Evolutionary conservation across 176 grass and related monocot species (phyloP).

Genomic region (Carex myosuroides): DNA sequence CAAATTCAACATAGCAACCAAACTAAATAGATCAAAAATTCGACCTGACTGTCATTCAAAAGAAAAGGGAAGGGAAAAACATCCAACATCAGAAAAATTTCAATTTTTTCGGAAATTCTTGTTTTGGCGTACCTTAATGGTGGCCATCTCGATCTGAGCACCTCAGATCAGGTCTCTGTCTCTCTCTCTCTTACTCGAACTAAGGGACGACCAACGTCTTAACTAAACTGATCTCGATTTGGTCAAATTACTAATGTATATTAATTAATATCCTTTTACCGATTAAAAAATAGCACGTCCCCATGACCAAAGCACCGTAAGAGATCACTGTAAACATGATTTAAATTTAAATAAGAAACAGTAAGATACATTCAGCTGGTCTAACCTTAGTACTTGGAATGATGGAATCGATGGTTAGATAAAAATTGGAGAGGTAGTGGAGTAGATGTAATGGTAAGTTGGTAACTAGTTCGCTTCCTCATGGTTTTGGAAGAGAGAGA

Average conservation of each 20-base stretch:
- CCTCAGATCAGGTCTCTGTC: constrained; percentile 15
- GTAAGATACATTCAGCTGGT: background rate
- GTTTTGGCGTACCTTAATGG: constrained; percentile 8
- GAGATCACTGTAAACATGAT: constrained; percentile 11
- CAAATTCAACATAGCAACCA: background rate
- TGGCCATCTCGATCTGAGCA: constrained; percentile 27
- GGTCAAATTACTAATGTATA: constrained; percentile 1
- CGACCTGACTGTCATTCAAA: background rate
- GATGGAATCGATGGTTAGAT: background rate
- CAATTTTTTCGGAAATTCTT: background rate
- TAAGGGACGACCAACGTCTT: constrained; percentile 22
- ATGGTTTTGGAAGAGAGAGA: background rate
- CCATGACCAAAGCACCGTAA: constrained; percentile 23
- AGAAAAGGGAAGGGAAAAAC: background rate
- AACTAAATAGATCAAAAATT: background rate
- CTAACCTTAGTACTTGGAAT: constrained; percentile 16
- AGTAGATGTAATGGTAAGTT: constrained; percentile 2
- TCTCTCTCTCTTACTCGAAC: constrained; percentile 20
- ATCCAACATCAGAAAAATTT: background rate
- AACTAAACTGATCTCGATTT: constrained; percentile 26
- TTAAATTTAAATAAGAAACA: constrained; percentile 9
- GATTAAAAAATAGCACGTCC: constrained; percentile 24
- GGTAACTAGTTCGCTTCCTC: constrained; percentile 15
- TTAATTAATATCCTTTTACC: constrained; percentile 6
- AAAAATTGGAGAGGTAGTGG: constrained; percentile 6